Evolutionary conservation across 73 alveolate genomes (phyloP).

Genomic region (Tetrahymena elliotti): DNA sequence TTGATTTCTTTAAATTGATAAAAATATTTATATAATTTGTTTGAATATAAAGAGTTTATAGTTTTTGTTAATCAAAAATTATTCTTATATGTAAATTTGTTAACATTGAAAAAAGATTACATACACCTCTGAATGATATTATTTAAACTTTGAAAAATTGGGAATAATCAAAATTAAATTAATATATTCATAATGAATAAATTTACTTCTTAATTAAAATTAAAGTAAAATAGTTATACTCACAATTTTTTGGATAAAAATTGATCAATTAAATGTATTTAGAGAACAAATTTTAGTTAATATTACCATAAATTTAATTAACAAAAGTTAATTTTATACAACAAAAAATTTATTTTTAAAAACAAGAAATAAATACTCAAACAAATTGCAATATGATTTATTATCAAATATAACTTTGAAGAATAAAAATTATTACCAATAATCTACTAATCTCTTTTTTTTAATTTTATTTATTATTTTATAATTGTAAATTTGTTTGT

Average conservation of each 20-base stretch:
- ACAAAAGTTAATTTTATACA: not conserved
- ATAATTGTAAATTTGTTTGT: no score
- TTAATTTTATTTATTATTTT: no score
- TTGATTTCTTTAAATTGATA: not conserved
- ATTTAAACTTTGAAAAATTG: not conserved
- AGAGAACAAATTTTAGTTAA: not conserved
- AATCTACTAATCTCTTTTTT: no score
- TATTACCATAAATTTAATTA: no score
- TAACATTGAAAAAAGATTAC: not conserved
- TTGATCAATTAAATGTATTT: not conserved
- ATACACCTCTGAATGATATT: not conserved
- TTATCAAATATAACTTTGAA: no score
- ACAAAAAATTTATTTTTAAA: no score
- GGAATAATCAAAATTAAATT: not conserved
- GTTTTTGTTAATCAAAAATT: not conserved
- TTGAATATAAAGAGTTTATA: not conserved
- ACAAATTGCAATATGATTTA: no score
- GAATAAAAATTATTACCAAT: no score
- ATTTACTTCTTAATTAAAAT: no score
- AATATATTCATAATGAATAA: no score
- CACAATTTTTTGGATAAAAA: not conserved
- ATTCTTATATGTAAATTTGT: not conserved
- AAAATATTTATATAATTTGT: no score
- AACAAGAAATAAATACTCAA: no score
- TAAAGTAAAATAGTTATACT: not conserved